phyloP scores from a whole-genome alignment of 495 filamentous ascomycete genomes.

The Astrocystis sublimbata region DNA sequence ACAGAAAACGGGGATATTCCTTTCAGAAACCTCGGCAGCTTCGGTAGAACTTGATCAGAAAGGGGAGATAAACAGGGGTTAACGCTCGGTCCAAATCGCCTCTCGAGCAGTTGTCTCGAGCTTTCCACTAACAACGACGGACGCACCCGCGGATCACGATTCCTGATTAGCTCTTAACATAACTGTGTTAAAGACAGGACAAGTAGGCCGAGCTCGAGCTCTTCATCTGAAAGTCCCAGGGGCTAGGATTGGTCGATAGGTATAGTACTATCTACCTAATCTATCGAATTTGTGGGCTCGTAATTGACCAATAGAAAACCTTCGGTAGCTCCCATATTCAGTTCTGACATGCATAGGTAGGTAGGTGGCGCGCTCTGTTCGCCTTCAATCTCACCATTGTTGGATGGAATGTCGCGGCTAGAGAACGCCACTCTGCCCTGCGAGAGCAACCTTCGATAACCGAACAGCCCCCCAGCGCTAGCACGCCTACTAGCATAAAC shows the following conservation, averaged over 20 bases:
- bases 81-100: not conserved
- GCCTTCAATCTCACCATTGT: not conserved
- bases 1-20: not conserved
- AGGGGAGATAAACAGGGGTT: not conserved
- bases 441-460: not conserved
- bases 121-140: not conserved
- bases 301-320: not conserved
- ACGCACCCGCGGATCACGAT: not conserved
- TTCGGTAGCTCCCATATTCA: not conserved
- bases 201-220: not conserved
- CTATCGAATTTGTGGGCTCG: not conserved
- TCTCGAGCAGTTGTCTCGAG: not conserved
- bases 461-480: not conserved
- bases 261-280: too few relatives aligned
- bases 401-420: not conserved
- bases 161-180: slow-evolving; percentile 1
- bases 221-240: not conserved
- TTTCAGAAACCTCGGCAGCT: not conserved
- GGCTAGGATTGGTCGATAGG: not conserved
- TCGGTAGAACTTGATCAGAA: not conserved
- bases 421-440: not conserved
- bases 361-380: not conserved
- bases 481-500: not conserved
- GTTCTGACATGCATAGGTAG: not conserved
- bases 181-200: too few relatives aligned